Base-by-base conservation (phyloP, 75 land plant species). In the Cupressus sempervirens region DNA sequence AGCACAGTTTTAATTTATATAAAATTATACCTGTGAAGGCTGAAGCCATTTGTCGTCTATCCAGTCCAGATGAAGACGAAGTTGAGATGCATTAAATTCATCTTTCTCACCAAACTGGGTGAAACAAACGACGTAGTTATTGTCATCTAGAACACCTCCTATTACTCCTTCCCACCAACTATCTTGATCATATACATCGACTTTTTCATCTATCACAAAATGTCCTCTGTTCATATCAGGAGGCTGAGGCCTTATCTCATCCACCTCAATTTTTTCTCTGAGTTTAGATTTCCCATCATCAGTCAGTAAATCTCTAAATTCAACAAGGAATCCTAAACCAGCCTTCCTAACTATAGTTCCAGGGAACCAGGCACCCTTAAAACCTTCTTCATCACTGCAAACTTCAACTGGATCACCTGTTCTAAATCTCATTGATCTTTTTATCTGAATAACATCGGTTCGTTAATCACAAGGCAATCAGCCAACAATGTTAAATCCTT, bases 131-230 rank as follows among this genome's bases (percentile, higher is more conserved):
- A 77, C 35, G 65, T 93, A 93, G 14, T 18, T 88, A 34, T 81
- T 45, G 14, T 73, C 56, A 32, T 14, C 52, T 4, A 87, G 80
- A 82, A 91, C 91, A 81, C 83, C 88, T 12, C 85, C 83, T 56
- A 93, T 79, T 38, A 91, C 88, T 52, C 94, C 94, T 46, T 84
- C 88, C 92, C 94, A 91, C 94, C 94, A 93, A 4, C 87, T 91
- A 88, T 91, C 92, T 82, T 88, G 88, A 67, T 87, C 88, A 38
- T 87, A 84, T 52, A 86, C 92, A 87, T 93, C 94, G 82, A 93
- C 92, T 86, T 91, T 87, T 84, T 93, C 92, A 72, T 58, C 72
- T 26, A 56, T 45, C 15, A 77, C 82, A 87, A 85, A 93, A 1
- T 74, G 36, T 3, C 82, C 79, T 14, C 46, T 23, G 0, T 46